phyloP scores from a whole-genome alignment of 164 flowering plant species.

The Platanus orientalis region DNA sequence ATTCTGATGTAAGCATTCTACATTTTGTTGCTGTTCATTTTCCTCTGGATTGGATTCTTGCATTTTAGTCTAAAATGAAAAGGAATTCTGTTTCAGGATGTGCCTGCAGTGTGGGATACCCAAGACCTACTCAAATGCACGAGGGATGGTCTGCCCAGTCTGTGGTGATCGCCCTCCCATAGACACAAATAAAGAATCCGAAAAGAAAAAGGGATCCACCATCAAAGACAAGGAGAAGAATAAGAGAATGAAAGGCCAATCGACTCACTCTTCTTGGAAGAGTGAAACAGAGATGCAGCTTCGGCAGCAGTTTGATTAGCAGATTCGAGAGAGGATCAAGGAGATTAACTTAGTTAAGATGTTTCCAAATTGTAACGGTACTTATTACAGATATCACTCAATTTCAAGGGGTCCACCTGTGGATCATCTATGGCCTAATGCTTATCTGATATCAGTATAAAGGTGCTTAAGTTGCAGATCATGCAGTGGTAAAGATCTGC shows the following conservation, averaged over 20 bases:
- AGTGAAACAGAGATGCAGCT: conserved; percentile 99
- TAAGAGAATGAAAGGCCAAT: conserved; percentile 96
- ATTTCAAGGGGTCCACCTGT: no score
- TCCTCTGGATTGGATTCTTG: no score
- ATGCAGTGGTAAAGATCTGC: no score
- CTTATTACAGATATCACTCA: no score
- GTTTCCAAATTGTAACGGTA: no score
- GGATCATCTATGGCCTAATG: no score
- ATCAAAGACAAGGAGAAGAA: conserved; percentile 66
- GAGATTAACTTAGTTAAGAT: no score
- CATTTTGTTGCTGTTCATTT: not conserved
- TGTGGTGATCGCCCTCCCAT: conserved; percentile 70
- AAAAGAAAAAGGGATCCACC: conserved; percentile 75
- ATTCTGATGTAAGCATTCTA: no score
- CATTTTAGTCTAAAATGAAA: no score
- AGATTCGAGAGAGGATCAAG: no score
- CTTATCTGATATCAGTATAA: no score
- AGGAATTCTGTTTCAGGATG: conserved; percentile 44
- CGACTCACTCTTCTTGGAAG: conserved; percentile 91
- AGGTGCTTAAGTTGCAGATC: no score
- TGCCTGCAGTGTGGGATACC: conserved; percentile 93
- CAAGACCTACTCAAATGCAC: conserved; percentile 61
- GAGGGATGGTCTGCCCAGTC: conserved; percentile 75
- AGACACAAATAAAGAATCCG: conserved; percentile 33
- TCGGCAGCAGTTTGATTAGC: conserved; percentile 88